Base-by-base conservation (phyloP, 2,329 filamentous ascomycete species). In the Aurifilum marmelostoma region DNA sequence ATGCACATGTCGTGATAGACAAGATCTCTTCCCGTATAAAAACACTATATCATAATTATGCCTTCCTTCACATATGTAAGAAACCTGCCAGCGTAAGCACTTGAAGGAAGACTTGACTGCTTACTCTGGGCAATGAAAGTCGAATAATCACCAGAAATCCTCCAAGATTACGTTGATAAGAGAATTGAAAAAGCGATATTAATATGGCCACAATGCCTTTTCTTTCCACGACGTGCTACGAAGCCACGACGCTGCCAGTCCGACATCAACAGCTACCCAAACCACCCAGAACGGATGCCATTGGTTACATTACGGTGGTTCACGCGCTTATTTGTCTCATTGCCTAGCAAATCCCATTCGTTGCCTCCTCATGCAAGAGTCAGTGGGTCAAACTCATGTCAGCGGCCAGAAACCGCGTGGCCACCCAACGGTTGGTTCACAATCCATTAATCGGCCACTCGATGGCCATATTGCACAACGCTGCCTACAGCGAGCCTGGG, bases 331-430 rank as follows among this genome's bases (percentile, higher is more conserved):
- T 27, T 24, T 56, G 24, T 29, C 24, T 16, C 12, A 56, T 52
- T 29, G 18, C 24, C 24, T 56, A 16, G 52, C n/a, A 7, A 29
- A 18, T 56, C 29, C 43, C 43, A 21, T 47, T 47, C 24, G 52
- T 16, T 56, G 52, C 52, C 52, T 56, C 11, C 16, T 18, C 52
- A 29, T 29, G 52, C 52, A 27, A 29, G 18, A n/a, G 21, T 16
- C 27, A 18, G 52, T 56, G 24, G 59, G 21, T 27, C 37, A 63
- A 29, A 11, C 61, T 32, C 61, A 32, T 63, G 61, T 63, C 50
- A 63, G 61, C 61, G 41, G 61, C 61, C 61, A 63, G 61, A 63
- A 63, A 63, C 61, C 60, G 16, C 1, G 21, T 21, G 61, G 24
- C 61, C 61, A 21, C 27, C 63, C 37, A 27, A 41, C 24, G 34